Conservation (phyloP, 306 rosid genomes). For the Inga oerstediana region DNA sequence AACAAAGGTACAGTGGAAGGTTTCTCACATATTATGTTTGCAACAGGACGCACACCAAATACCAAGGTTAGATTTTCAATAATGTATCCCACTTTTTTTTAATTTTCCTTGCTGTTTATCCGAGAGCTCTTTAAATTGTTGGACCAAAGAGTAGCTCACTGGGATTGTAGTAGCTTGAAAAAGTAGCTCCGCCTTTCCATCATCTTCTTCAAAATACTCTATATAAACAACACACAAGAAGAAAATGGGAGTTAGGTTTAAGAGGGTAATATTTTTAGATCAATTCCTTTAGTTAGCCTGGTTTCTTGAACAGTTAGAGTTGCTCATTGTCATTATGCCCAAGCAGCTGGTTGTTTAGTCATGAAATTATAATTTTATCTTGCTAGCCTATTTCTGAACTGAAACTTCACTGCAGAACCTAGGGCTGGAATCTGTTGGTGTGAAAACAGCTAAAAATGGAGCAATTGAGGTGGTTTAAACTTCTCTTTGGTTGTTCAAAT, state of each 20-base stretch:
- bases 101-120: not conserved
- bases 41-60: constrained; percentile 95
- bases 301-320: constrained; percentile 25
- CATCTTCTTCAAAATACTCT: not conserved
- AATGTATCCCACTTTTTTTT: not conserved
- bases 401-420: constrained; percentile 66
- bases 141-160: not conserved
- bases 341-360: constrained; percentile 25
- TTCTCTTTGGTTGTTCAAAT: constrained; percentile 24
- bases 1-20: constrained; percentile 83
- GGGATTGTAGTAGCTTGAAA: not conserved
- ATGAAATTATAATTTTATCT: not conserved
- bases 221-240: not conserved
- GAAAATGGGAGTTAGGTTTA: not conserved
- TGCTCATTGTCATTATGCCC: constrained; percentile 11
- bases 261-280: constrained; percentile 4
- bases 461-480: constrained; percentile 78
- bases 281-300: not conserved
- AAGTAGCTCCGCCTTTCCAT: not conserved
- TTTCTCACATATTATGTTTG: constrained; percentile 93
- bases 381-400: constrained; percentile 29
- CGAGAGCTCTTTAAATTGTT: not conserved
- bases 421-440: constrained; percentile 93
- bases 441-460: constrained; percentile 69
- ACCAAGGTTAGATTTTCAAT: constrained; percentile 59